phyloP scores from a whole-genome alignment of 1,284 basidiomycete species.

The Butyriboletus appendiculatus region DNA sequence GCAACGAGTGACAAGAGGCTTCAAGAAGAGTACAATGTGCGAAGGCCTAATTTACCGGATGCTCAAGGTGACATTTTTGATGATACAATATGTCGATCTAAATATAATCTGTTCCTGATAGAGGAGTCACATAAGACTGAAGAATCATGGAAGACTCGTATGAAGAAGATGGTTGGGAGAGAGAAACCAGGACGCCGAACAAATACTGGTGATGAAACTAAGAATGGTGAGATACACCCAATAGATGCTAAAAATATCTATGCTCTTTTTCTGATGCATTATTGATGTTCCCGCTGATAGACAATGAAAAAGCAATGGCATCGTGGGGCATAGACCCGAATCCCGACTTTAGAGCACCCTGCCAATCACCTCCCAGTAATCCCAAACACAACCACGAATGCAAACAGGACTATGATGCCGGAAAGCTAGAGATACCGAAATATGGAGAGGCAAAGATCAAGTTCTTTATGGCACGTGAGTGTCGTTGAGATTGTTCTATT shows the following conservation, averaged over 20 bases:
- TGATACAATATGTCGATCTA: background rate
- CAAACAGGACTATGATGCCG: constrained; percentile 1
- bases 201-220: too few species aligned
- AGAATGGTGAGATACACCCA: background rate
- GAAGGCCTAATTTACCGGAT: too few species aligned
- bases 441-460: background rate
- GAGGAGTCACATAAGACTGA: background rate
- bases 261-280: background rate
- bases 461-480: constrained; percentile 16
- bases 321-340: background rate
- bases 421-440: constrained; percentile 1
- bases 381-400: constrained; percentile 1
- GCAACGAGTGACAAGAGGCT: constrained; percentile 10
- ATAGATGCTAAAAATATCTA: background rate
- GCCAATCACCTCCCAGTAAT: background rate
- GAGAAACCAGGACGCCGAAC: background rate
- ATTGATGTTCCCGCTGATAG: background rate
- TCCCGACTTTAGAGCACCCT: background rate
- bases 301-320: constrained; percentile 1
- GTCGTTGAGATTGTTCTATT: background rate
- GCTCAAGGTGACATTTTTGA: background rate
- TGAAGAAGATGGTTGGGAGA: background rate
- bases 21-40: too few species aligned
- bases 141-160: too few species aligned
- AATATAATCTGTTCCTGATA: background rate